Evolutionary conservation across 306 rosid genomes (phyloP).

Genomic region (Notholithocarpus densiflorus): DNA sequence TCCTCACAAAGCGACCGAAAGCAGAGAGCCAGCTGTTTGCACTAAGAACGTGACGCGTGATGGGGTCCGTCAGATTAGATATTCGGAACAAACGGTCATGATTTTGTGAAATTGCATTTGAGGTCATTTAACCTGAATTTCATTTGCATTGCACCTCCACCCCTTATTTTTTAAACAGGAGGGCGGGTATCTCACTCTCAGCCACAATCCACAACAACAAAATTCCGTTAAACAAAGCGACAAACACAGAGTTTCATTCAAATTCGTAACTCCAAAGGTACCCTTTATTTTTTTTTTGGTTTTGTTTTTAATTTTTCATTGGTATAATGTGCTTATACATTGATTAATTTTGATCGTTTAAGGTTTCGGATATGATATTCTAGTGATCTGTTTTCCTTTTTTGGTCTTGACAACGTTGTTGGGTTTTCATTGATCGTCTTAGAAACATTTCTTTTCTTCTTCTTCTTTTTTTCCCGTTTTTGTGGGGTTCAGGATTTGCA

Average conservation of each 20-base stretch:
- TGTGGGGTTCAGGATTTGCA: background rate
- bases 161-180: constrained; percentile 42
- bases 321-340: background rate
- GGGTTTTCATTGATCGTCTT: constrained; percentile 17
- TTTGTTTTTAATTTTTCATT: background rate
- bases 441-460: background rate
- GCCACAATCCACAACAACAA: constrained; percentile 5
- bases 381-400: background rate
- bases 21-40: constrained; percentile 67
- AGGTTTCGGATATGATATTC: background rate
- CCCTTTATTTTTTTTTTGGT: background rate
- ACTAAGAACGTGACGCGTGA: constrained; percentile 47
- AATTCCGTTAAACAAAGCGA: constrained; percentile 21
- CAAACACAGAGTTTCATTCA: background rate
- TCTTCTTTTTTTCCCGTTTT: background rate
- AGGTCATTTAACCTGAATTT: constrained; percentile 55
- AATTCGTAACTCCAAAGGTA: constrained; percentile 26
- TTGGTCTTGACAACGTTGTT: background rate
- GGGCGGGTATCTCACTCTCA: constrained; percentile 38
- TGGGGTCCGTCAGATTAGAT: constrained; percentile 41
- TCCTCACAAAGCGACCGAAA: constrained; percentile 34
- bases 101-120: constrained; percentile 43
- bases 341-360: background rate
- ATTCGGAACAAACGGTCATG: constrained; percentile 44
- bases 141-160: constrained; percentile 39